A percentile compares a stretch with the other conserved stretches of the same genome.
Evolutionary conservation across 2,329 filamentous ascomycete genomes (phyloP).

Genomic region (Phoma sp.): DNA sequence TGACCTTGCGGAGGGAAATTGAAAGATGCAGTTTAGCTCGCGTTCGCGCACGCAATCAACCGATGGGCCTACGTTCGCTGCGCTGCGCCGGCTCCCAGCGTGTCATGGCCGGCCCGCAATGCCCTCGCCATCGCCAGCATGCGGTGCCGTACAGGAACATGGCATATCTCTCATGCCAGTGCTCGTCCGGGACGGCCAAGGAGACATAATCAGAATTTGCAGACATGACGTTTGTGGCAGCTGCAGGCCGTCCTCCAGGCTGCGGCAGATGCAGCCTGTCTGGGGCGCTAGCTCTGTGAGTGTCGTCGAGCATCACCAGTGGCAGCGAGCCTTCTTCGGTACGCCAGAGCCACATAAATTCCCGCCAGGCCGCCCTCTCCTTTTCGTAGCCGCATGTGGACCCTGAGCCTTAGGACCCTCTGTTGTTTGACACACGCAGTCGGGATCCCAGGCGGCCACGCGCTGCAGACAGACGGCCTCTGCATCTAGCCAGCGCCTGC

Average conservation of each 20-base stretch:
- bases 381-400: slow-evolving; percentile 29
- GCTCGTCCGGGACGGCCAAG: slow-evolving; percentile 1
- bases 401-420: slow-evolving; percentile 16
- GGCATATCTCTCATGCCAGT: neutral
- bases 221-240: slow-evolving; percentile 20
- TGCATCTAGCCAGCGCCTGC: slow-evolving; percentile 21
- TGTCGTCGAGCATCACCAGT: slow-evolving; percentile 2
- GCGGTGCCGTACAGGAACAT: neutral
- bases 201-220: slow-evolving; percentile 8
- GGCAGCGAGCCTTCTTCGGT: neutral
- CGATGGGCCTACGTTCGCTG: slow-evolving; percentile 5
- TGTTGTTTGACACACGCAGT: slow-evolving; percentile 8
- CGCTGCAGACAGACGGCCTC: slow-evolving; percentile 5
- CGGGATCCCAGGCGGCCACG: slow-evolving; percentile 6
- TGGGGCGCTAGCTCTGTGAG: slow-evolving; percentile 7
- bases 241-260: slow-evolving; percentile 6
- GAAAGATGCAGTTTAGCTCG: slow-evolving; percentile 15
- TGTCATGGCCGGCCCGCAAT: slow-evolving; percentile 2
- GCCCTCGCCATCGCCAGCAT: neutral
- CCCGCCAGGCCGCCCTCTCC: slow-evolving; percentile 21
- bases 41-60: slow-evolving; percentile 17
- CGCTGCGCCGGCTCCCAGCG: slow-evolving; percentile 3
- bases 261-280: slow-evolving; percentile 6
- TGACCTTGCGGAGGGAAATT: slow-evolving; percentile 9
- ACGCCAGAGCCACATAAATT: slow-evolving; percentile 11